phyloP scores from a whole-genome alignment of 345 rosid genomes.

The Syzygium aqueum region DNA sequence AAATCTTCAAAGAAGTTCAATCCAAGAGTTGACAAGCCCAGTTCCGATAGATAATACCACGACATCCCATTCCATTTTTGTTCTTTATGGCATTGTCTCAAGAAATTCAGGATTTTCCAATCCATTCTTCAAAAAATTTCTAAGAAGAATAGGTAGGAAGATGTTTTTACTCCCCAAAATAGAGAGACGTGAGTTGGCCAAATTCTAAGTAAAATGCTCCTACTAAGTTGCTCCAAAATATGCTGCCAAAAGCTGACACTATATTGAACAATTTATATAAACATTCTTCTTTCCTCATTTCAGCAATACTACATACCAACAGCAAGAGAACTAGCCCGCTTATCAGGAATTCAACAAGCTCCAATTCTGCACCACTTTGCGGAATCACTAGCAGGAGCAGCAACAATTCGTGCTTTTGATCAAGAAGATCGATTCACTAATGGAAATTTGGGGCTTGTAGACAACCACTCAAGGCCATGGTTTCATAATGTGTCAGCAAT shows the following conservation, averaged over 20 bases:
- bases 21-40: not conserved
- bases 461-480: slow-evolving; percentile 89
- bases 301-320: slow-evolving; percentile 91
- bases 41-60: not conserved
- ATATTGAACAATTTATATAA: not conserved
- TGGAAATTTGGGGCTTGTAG: slow-evolving; percentile 60
- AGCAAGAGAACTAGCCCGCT: slow-evolving; percentile 85
- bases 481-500: slow-evolving; percentile 78
- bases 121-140: not conserved
- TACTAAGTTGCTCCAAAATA: not conserved
- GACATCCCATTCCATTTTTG: not conserved
- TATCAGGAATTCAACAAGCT: slow-evolving; percentile 78
- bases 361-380: slow-evolving; percentile 96
- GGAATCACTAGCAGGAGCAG: slow-evolving; percentile 87
- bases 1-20: not conserved
- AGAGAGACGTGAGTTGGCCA: not conserved
- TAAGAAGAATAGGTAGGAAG: not conserved
- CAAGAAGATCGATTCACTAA: slow-evolving; percentile 58
- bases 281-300: not conserved
- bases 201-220: not conserved
- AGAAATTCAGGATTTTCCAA: not conserved
- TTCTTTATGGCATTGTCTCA: not conserved
- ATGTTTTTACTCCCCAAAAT: not conserved
- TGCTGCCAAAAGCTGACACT: not conserved
- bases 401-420: slow-evolving; percentile 81